Conservation (phyloP, 1,139 yeast genomes). For the Debaryomyces fabryi region DNA sequence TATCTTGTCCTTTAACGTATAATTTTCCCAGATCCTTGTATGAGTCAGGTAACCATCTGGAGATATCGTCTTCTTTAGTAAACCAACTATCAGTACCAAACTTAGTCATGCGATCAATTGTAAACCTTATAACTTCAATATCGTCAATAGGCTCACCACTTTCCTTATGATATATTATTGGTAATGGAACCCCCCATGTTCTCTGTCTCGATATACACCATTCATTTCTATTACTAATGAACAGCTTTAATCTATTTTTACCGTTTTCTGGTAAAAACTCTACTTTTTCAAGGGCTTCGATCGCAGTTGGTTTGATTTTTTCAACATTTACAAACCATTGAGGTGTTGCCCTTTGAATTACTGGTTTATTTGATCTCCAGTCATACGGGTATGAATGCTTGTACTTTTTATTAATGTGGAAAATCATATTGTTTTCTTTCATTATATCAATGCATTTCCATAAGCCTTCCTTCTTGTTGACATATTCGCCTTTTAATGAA, state of each 20-base stretch:
- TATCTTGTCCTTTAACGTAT: constrained; percentile 73
- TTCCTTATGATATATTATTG: constrained; percentile 68
- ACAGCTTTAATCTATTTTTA: constrained; percentile 66
- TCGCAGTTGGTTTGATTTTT: constrained; percentile 64
- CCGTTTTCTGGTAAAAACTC: constrained; percentile 77
- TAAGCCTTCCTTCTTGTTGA: constrained; percentile 59
- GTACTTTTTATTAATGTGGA: constrained; percentile 51
- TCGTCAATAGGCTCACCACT: constrained; percentile 63
- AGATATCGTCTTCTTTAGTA: constrained; percentile 50
- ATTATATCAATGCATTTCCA: constrained; percentile 43
- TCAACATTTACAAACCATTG: constrained; percentile 96
- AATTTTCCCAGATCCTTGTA: constrained; percentile 37
- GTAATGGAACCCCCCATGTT: constrained; percentile 99
- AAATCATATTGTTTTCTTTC: constrained; percentile 47
- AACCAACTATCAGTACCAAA: constrained; percentile 86
- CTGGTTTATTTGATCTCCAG: constrained; percentile 95
- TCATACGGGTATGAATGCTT: constrained; percentile 92
- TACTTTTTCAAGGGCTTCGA: constrained; percentile 61
- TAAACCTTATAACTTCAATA: constrained; percentile 51
- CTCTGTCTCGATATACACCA: constrained; percentile 99
- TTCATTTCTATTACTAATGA: constrained; percentile 77
- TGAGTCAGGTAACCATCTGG: constrained; percentile 71
- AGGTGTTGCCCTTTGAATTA: constrained; percentile 92
- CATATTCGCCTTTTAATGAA: constrained; percentile 57
- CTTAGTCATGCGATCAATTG: constrained; percentile 54